phyloP scores from a whole-genome alignment of 768 basidiomycete genomes.

The Xerocomus brunneocitrinus region DNA sequence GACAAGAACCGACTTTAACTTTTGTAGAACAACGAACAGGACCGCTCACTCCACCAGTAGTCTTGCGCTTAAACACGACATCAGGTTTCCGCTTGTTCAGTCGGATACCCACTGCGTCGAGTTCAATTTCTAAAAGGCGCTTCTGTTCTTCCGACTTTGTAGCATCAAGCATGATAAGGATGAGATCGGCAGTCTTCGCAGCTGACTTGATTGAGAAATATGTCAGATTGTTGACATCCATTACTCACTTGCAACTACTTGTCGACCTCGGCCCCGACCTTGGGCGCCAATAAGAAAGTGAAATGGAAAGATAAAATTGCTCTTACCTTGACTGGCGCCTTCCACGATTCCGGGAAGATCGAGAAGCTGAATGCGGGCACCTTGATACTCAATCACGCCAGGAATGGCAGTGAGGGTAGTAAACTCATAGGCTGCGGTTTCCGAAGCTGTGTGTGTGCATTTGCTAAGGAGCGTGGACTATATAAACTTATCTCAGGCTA shows the following conservation, averaged over 20 bases:
- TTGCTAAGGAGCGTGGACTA: conserved; percentile 91
- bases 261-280: conserved; percentile 88
- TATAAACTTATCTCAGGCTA: conserved; percentile 4
- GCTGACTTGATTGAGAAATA: conserved; percentile 35
- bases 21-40: background rate
- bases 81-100: conserved; percentile 89
- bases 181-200: conserved; percentile 90
- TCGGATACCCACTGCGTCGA: conserved; percentile 95
- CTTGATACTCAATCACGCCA: conserved; percentile 94
- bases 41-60: conserved; percentile 79
- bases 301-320: background rate
- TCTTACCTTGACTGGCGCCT: conserved; percentile 73
- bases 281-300: background rate
- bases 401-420: conserved; percentile 95
- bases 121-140: conserved; percentile 80
- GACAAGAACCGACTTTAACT: background rate
- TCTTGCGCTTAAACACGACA: conserved; percentile 90
- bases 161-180: conserved; percentile 89
- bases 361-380: conserved; percentile 87
- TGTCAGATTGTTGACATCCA: background rate
- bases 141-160: conserved; percentile 93
- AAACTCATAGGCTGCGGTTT: conserved; percentile 91
- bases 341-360: conserved; percentile 97
- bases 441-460: conserved; percentile 86
- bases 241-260: conserved; percentile 82